Conservation (phyloP, 2,329 filamentous ascomycete species). For the Xylogone sp. region DNA sequence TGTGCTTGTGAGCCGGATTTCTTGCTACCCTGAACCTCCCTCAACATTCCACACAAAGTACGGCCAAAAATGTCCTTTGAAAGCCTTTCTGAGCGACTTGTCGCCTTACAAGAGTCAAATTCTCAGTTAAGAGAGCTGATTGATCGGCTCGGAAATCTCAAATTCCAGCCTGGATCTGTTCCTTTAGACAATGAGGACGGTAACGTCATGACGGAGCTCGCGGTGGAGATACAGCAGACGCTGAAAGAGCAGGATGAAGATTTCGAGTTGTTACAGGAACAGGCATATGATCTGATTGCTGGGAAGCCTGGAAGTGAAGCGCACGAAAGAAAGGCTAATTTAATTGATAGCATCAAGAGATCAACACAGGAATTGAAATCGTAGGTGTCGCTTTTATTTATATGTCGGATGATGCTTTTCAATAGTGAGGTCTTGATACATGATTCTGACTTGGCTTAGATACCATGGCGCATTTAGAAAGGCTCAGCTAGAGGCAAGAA, state of each 20-base stretch:
- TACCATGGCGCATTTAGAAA: conserved; percentile 63
- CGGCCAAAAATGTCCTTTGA: conserved; percentile 53
- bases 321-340: conserved; percentile 59
- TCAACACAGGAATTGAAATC: conserved; percentile 67
- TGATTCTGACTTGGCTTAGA: conserved; percentile 4
- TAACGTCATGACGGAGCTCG: conserved; percentile 65
- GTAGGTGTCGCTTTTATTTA: conserved; percentile 40
- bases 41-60: background rate
- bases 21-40: too few species aligned
- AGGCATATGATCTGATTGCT: conserved; percentile 65
- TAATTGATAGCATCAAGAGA: conserved; percentile 63
- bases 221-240: conserved; percentile 73
- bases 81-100: conserved; percentile 57
- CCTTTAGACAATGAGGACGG: conserved; percentile 41
- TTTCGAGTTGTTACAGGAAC: conserved; percentile 74
- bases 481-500: conserved; percentile 76
- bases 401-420: too few species aligned
- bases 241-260: conserved; percentile 80
- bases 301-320: conserved; percentile 47
- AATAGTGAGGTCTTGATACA: too few species aligned
- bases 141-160: conserved; percentile 52
- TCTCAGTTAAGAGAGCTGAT: conserved; percentile 56
- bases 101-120: conserved; percentile 57
- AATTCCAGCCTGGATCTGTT: conserved; percentile 55
- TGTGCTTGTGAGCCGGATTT: too few species aligned